Percentiles rank a stretch among this genome's conserved stretches.
Conservation (phyloP, 2,329 filamentous ascomycete genomes). For the Huntiella omanensis region DNA sequence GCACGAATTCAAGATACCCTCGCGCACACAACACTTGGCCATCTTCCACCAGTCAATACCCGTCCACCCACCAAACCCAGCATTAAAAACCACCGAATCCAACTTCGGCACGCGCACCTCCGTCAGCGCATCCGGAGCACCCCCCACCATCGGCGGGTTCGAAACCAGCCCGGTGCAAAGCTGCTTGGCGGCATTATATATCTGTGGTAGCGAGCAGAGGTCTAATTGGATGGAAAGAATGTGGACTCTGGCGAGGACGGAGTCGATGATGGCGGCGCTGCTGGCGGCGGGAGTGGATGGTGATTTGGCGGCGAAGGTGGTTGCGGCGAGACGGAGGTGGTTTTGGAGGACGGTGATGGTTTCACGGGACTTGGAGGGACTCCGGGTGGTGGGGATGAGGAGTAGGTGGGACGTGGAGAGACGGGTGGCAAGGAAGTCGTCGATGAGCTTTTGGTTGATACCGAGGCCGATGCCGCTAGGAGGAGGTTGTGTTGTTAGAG, state of each 20-base stretch:
- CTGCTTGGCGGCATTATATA: conserved; percentile 29
- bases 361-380: conserved; percentile 50
- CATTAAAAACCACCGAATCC: conserved; percentile 68
- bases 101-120: conserved; percentile 45
- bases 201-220: conserved; percentile 35
- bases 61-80: conserved; percentile 71
- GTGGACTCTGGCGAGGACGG: conserved; percentile 31
- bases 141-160: conserved; percentile 23
- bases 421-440: conserved; percentile 63
- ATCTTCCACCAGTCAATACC: conserved; percentile 36
- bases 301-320: conserved; percentile 22
- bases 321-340: conserved; percentile 36
- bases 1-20: conserved; percentile 43
- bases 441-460: conserved; percentile 67
- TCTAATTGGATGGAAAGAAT: conserved; percentile 40
- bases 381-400: conserved; percentile 70
- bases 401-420: conserved; percentile 51
- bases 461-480: conserved; percentile 69
- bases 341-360: conserved; percentile 46
- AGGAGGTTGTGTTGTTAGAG: background rate
- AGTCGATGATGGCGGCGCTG: conserved; percentile 31
- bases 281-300: conserved; percentile 37
- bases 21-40: conserved; percentile 27
- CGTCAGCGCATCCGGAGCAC: conserved; percentile 19
- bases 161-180: conserved; percentile 26